Evolutionary conservation across 2,329 filamentous ascomycete genomes (phyloP).

Genomic region (Ophiostoma sp.): DNA sequence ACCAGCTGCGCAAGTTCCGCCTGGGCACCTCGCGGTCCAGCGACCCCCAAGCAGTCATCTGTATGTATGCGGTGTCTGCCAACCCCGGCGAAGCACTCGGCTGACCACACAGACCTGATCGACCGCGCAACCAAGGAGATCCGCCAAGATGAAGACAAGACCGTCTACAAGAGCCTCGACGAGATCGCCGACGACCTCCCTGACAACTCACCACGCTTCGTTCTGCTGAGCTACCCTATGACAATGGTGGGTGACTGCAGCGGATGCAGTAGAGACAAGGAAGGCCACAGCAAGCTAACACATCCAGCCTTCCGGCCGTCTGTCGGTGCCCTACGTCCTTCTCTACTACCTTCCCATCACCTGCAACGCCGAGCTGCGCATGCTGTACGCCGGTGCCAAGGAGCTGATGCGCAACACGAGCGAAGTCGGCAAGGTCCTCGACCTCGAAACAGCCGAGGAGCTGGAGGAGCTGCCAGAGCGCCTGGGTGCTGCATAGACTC

Average conservation of each 20-base stretch:
- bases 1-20: conserved; percentile 89
- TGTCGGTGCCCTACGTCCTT: conserved; percentile 88
- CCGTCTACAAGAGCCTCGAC: conserved; percentile 72
- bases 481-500: conserved; percentile 37
- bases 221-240: conserved; percentile 85
- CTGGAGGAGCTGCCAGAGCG: conserved; percentile 72
- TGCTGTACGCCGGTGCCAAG: conserved; percentile 94
- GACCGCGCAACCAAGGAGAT: conserved; percentile 89
- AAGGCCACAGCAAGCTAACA: conserved; percentile 25
- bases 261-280: too few relatives aligned
- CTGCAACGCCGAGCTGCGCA: conserved; percentile 78
- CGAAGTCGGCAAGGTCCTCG: conserved; percentile 81
- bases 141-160: conserved; percentile 69
- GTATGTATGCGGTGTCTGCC: conserved; percentile 51
- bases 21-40: conserved; percentile 82
- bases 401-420: conserved; percentile 91
- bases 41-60: conserved; percentile 85
- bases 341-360: conserved; percentile 92
- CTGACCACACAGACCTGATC: conserved; percentile 55
- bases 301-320: conserved; percentile 66
- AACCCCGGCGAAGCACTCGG: background rate
- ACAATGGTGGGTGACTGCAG: conserved; percentile 56
- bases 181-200: conserved; percentile 84
- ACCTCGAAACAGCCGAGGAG: conserved; percentile 75
- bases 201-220: conserved; percentile 82